These are phyloP conservation scores for Kockovaella imperatae DNA, from an alignment of 768 basidiomycete genomes.

Conservation along the genomic window DNA sequence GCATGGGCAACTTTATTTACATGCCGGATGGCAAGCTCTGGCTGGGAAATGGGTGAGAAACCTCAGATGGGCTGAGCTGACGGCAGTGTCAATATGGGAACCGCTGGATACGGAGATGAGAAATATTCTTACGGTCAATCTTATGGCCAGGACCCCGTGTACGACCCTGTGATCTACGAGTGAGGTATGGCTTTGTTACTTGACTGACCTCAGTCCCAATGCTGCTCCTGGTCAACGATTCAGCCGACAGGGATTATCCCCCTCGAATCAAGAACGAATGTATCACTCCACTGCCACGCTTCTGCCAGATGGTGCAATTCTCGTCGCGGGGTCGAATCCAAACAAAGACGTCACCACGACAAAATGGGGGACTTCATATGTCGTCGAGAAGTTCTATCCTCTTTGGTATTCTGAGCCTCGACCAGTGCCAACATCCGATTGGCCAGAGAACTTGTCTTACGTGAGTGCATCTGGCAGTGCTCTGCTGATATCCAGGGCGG, in stretches of 20 bases:
- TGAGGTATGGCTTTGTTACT: too few relatives aligned
- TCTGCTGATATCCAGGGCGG: conserved; percentile 53
- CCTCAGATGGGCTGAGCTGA: conserved; percentile 1
- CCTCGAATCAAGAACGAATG: conserved; percentile 63
- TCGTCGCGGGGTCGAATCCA: conserved; percentile 69
- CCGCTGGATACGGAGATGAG: conserved; percentile 70
- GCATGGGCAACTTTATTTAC: conserved; percentile 85
- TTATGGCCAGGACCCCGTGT: conserved; percentile 69
- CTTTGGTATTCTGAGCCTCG: conserved; percentile 70
- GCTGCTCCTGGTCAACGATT: conserved; percentile 66
- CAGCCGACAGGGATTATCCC: conserved; percentile 53
- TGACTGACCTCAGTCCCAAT: conserved; percentile 49
- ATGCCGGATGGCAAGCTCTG: conserved; percentile 49
- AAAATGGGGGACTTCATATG: conserved; percentile 58
- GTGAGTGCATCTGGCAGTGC: conserved; percentile 1
- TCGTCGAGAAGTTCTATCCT: conserved; percentile 88
- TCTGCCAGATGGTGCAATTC: conserved; percentile 74
- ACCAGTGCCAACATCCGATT: conserved; percentile 57
- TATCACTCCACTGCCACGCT: conserved; percentile 89
- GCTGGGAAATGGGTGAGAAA: conserved; percentile 36
- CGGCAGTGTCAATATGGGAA: conserved; percentile 76
- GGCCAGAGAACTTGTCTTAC: conserved; percentile 68
- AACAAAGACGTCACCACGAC: conserved; percentile 64
- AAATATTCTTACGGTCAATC: conserved; percentile 50
- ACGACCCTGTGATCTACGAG: conserved; percentile 73